Conservation (phyloP, 139 green algal species). For the Coccomyxa sp. region DNA sequence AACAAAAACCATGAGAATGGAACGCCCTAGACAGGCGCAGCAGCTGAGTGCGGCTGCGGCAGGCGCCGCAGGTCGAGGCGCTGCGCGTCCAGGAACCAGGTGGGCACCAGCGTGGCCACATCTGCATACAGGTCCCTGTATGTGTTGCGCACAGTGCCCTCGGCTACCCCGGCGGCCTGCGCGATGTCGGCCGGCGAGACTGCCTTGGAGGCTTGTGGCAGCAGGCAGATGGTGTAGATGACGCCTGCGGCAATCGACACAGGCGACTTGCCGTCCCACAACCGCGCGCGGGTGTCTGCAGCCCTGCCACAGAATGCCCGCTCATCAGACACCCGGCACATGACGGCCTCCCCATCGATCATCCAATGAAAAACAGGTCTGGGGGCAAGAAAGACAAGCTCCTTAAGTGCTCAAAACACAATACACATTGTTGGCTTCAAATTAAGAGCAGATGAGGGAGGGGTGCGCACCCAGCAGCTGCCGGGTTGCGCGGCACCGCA, state of each 20-base stretch:
- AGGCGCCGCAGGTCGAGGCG: too few relatives aligned
- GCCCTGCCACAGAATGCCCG: slow-evolving; percentile 8
- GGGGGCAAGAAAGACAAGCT: background rate
- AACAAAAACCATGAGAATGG: too few relatives aligned
- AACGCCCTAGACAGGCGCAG: too few relatives aligned
- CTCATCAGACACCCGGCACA: background rate
- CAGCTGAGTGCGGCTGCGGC: too few relatives aligned
- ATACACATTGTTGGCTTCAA: too few relatives aligned
- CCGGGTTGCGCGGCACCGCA: slow-evolving; percentile 6
- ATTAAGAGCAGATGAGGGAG: background rate
- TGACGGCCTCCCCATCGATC: background rate
- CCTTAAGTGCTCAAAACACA: too few relatives aligned
- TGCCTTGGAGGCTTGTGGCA: slow-evolving; percentile 27
- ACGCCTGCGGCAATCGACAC: slow-evolving; percentile 67
- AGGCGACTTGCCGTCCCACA: slow-evolving; percentile 69
- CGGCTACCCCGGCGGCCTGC: slow-evolving; percentile 42
- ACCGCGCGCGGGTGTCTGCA: slow-evolving; percentile 16
- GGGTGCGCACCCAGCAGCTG: slow-evolving; percentile 9
- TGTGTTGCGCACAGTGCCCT: slow-evolving; percentile 51
- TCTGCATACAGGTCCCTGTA: slow-evolving; percentile 43
- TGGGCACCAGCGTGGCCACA: slow-evolving; percentile 3
- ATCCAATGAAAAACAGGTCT: background rate
- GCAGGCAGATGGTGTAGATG: slow-evolving; percentile 56
- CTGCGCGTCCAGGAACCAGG: background rate
- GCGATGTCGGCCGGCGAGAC: slow-evolving; percentile 10